Evolutionary conservation across 352 stramenopile genomes (phyloP), one percentile per base, ranked within the genome.

Genomic region (Pythium aquatile): DNA sequence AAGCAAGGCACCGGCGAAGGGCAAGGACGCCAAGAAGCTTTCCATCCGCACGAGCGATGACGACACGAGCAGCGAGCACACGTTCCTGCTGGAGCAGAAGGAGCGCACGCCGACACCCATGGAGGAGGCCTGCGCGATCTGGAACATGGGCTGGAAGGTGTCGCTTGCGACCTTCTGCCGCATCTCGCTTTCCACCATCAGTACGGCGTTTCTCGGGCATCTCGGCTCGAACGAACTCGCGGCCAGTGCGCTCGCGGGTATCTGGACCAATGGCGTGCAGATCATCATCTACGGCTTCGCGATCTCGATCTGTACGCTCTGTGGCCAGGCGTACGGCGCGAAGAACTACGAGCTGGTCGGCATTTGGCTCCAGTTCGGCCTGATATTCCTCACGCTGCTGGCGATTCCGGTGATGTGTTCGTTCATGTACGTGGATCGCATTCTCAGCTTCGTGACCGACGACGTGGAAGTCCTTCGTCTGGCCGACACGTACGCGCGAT

Each of bases 91-190:
- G 7, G 49, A 47, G 10, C 35, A 61, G 20, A 68, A 65, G 49
- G 61, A 68, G 24, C 44, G 60, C 49, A 57, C 33, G 33, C 78
- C 78, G 17, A 73, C 78, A 14, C 76, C 74, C 51, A 53, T 62
- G n/a, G 74, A 88, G 39, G 84, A 93, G 58, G 77, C 80, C 35
- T 74, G 69, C 42, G 75, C 81, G 61, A 88, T 93, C 66, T 93
- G 82, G 82, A 80, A 67, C 63, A 92, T 94, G 85, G 85, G 80
- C 55, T 94, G 81, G 83, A 86, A 91, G 61, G 85, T 94, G 49
- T 90, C 79, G 55, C 70, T 94, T 48, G 74, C 85, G n/a, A 94
- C 83, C 9, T 88, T 94, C 61, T 91, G 81, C 66, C 83, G 83
- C 44, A 89, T 91, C 66, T 87, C 81, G 53, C 72, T 93, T 20